Evolutionary conservation across 2,329 filamentous ascomycete genomes (phyloP).

Genomic region (Apiospora aurea): DNA sequence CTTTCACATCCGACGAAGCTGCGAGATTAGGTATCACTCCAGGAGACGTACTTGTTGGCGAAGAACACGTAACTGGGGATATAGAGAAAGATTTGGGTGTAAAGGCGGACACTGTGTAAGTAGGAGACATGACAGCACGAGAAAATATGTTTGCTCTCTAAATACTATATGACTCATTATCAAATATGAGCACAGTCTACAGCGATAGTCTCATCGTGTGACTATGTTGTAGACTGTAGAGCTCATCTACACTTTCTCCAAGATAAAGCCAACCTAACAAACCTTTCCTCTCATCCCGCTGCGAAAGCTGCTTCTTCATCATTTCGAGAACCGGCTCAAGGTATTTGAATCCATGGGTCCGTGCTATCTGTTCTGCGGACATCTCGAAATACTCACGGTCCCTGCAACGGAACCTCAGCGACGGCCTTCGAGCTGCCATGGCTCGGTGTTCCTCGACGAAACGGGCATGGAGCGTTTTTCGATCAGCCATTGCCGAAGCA

Average conservation of each 20-base stretch:
- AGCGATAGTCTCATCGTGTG: too few species aligned
- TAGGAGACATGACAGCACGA: not conserved
- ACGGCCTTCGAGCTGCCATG: not conserved
- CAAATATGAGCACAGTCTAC: too few species aligned
- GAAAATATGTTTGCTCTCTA: too few species aligned
- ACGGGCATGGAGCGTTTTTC: not conserved
- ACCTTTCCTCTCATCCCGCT: not conserved
- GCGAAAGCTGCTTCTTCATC: not conserved
- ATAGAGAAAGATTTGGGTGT: not conserved
- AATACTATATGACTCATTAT: too few species aligned
- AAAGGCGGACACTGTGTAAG: not conserved
- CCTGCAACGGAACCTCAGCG: not conserved
- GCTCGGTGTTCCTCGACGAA: not conserved
- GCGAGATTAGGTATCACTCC: not conserved
- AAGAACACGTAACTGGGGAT: not conserved
- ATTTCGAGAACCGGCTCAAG: not conserved
- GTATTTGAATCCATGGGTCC: not conserved
- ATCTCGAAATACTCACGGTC: not conserved
- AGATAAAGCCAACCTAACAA: not conserved
- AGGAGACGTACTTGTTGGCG: not conserved
- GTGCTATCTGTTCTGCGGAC: not conserved
- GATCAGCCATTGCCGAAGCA: too few species aligned
- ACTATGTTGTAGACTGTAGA: too few species aligned
- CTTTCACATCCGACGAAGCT: not conserved
- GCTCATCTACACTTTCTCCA: not conserved